Evolutionary conservation across 2,329 filamentous ascomycete species (phyloP).

Genomic region (Setomelanomma holmii): DNA sequence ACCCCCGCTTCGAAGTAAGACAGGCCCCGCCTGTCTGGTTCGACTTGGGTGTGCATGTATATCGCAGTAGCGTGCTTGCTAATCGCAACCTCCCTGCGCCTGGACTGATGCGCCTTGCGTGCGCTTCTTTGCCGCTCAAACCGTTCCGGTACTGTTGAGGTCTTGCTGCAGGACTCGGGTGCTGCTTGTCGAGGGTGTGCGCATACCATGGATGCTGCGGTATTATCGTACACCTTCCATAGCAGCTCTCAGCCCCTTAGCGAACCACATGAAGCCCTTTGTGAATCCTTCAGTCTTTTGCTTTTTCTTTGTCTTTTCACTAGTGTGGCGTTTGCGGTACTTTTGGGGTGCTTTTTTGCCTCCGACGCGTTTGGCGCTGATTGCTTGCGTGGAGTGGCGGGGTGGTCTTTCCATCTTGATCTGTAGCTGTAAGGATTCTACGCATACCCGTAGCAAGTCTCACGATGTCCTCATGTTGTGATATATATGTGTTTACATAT

Average conservation of each 20-base stretch:
- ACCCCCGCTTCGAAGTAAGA: not conserved
- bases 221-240: constrained; percentile 7
- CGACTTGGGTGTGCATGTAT: not conserved
- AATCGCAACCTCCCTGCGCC: constrained; percentile 10
- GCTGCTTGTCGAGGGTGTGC: not conserved
- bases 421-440: not conserved
- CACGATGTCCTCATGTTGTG: too few species aligned
- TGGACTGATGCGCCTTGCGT: not conserved
- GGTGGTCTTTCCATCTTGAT: constrained; percentile 12
- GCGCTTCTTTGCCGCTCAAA: not conserved
- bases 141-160: too few species aligned
- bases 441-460: too few species aligned
- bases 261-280: constrained; percentile 2
- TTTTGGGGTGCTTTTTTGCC: constrained; percentile 25
- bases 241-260: constrained; percentile 5
- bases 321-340: constrained; percentile 21
- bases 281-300: constrained; percentile 13
- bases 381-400: constrained; percentile 22
- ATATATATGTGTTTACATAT: not conserved
- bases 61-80: constrained; percentile 10
- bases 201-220: not conserved
- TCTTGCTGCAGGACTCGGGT: too few species aligned
- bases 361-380: constrained; percentile 19
- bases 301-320: constrained; percentile 7
- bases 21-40: not conserved